A percentile compares a stretch with the other conserved stretches of the same genome.
phyloP scores from a whole-genome alignment of 1,284 basidiomycete species.

The Microbotryum lychnidis-dioicae region DNA sequence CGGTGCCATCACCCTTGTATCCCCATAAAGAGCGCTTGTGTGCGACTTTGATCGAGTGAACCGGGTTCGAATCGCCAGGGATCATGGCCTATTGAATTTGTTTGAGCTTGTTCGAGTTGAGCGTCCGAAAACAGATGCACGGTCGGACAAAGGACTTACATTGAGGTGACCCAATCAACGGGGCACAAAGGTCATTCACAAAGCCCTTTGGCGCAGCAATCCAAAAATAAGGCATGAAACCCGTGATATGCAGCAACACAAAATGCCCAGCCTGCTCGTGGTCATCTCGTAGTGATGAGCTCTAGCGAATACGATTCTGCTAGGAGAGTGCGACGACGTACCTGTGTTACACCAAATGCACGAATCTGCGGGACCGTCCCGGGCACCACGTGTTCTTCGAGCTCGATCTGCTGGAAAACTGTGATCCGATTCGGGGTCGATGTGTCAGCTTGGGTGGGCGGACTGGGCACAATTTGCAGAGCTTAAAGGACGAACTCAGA shows the following conservation, averaged over 20 bases:
- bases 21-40: slow-evolving; percentile 71
- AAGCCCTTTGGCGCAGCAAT: slow-evolving; percentile 77
- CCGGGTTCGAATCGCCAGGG: slow-evolving; percentile 11
- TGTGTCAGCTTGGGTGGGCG: slow-evolving; percentile 4
- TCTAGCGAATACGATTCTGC: background rate
- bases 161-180: slow-evolving; percentile 67
- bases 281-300: background rate
- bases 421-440: slow-evolving; percentile 1
- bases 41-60: slow-evolving; percentile 45
- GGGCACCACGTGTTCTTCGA: slow-evolving; percentile 61
- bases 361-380: slow-evolving; percentile 53
- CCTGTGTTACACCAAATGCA: slow-evolving; percentile 83
- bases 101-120: too few species aligned
- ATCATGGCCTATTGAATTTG: background rate
- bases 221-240: slow-evolving; percentile 86
- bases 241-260: slow-evolving; percentile 68
- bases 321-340: slow-evolving; percentile 35
- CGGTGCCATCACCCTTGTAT: slow-evolving; percentile 68
- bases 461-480: background rate
- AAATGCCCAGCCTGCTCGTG: slow-evolving; percentile 64
- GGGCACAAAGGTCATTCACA: slow-evolving; percentile 53
- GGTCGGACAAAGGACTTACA: slow-evolving; percentile 46
- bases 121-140: too few species aligned
- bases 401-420: slow-evolving; percentile 86
- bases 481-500: slow-evolving; percentile 47